These are phyloP conservation scores for Dinochytrium kinnereticum DNA, from an alignment of 371 early-diverging fungal genomes.

Conservation along the genomic window DNA sequence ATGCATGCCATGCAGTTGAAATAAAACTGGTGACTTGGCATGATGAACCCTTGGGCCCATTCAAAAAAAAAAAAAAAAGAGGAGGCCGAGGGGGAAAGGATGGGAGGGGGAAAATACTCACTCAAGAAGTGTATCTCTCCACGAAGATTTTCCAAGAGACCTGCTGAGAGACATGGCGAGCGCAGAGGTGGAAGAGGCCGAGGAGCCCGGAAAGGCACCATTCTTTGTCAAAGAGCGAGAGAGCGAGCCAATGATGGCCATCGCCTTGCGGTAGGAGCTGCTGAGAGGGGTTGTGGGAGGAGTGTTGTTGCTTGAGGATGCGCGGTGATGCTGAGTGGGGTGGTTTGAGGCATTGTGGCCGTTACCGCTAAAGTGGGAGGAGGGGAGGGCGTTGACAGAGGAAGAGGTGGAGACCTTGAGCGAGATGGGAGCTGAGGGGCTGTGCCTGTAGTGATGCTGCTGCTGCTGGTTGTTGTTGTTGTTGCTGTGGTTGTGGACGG, in stretches of 20 bases:
- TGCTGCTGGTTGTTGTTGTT: conserved; percentile 4
- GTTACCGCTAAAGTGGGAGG: not conserved
- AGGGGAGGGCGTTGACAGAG: not conserved
- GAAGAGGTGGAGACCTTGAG: conserved; percentile 9
- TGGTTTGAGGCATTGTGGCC: not conserved
- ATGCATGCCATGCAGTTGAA: too few species aligned
- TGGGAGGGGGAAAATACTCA: conserved; percentile 6
- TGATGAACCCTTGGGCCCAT: not conserved
- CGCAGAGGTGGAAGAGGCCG: not conserved
- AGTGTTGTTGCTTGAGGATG: not conserved
- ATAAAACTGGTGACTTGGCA: not conserved
- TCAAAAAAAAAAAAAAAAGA: not conserved
- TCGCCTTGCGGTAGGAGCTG: conserved; percentile 7
- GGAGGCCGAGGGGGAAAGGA: conserved; percentile 3
- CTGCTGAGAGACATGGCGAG: conserved; percentile 31
- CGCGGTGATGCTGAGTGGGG: too few species aligned
- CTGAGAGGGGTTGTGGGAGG: not conserved
- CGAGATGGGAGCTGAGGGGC: conserved; percentile 3
- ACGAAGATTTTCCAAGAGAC: conserved; percentile 23
- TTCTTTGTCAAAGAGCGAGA: not conserved
- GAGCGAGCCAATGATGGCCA: conserved; percentile 12
- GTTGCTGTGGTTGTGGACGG: not conserved
- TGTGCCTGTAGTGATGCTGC: not conserved
- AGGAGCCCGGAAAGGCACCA: not conserved
- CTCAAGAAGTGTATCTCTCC: conserved; percentile 31